Percentiles rank a stretch among this genome's conserved stretches.
Evolutionary conservation across 768 basidiomycete species (phyloP).

Genomic region (Tylopilus felleus): DNA sequence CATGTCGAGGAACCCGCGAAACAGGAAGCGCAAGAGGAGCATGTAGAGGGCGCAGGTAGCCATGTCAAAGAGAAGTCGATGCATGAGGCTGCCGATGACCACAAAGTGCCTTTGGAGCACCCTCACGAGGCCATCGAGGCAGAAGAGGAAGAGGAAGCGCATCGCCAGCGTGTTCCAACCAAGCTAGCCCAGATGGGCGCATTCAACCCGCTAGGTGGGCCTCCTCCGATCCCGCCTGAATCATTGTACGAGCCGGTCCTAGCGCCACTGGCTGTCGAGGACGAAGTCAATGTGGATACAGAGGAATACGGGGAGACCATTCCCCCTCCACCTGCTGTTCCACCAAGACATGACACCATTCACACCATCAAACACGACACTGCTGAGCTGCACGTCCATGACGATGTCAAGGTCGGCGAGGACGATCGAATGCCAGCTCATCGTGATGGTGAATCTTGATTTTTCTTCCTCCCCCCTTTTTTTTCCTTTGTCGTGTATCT

Average conservation of each 20-base stretch:
- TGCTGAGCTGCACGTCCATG: conserved; percentile 14
- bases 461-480: conserved; percentile 9
- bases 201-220: conserved; percentile 50
- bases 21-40: conserved; percentile 15
- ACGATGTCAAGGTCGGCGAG: conserved; percentile 13
- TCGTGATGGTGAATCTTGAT: conserved; percentile 45
- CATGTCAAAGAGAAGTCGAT: conserved; percentile 1
- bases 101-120: conserved; percentile 1
- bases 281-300: conserved; percentile 24
- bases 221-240: conserved; percentile 23
- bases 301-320: conserved; percentile 24
- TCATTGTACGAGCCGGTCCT: conserved; percentile 11
- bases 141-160: conserved; percentile 46
- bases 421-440: conserved; percentile 16
- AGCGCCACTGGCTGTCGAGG: conserved; percentile 15
- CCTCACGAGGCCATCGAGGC: neutral
- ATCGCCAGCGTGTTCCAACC: conserved; percentile 57
- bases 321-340: conserved; percentile 19
- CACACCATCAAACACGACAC: conserved; percentile 13
- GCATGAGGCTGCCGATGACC: conserved; percentile 4
- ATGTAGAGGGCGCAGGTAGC: conserved; percentile 1
- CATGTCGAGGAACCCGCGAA: conserved; percentile 8
- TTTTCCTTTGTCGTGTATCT: conserved; percentile 22
- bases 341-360: conserved; percentile 20
- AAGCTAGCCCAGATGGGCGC: conserved; percentile 60